Evolutionary conservation across 192 early-diverging fungal species (phyloP).

Genomic region (Backusella luteola): DNA sequence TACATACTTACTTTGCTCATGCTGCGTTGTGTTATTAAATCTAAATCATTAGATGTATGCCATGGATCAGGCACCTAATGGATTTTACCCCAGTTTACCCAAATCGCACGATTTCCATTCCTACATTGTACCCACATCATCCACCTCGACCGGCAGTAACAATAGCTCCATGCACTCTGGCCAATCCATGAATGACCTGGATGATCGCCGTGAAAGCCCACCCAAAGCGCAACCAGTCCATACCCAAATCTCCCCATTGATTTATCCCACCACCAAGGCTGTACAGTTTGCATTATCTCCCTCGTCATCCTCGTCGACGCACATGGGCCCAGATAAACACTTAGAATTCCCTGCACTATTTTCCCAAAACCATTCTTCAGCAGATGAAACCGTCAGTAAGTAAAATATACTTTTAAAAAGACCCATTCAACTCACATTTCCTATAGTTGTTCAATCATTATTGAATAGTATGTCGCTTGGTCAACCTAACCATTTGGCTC

Average conservation of each 20-base stretch:
- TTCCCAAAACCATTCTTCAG: constrained; percentile 14
- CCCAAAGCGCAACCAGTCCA: background rate
- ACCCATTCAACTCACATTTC: too few species aligned
- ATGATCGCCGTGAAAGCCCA: constrained; percentile 2
- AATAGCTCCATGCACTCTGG: constrained; percentile 21
- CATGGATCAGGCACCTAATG: background rate
- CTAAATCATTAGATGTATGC: background rate
- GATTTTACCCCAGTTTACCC: constrained; percentile 5
- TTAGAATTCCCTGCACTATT: constrained; percentile 12
- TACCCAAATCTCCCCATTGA: constrained; percentile 13
- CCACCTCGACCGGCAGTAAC: constrained; percentile 19
- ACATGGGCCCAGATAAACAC: background rate
- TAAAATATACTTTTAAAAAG: background rate
- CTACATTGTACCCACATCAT: constrained; percentile 15
- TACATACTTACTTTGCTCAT: background rate
- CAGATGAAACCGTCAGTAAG: constrained; percentile 16
- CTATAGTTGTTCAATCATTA: constrained; percentile 4
- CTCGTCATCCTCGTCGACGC: background rate
- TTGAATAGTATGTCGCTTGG: constrained; percentile 15
- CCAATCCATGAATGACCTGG: constrained; percentile 13
- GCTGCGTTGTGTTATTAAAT: background rate
- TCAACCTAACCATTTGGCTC: constrained; percentile 8
- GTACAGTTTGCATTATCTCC: background rate
- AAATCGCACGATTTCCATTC: constrained; percentile 7
- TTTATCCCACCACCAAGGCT: constrained; percentile 3